Evolutionary conservation across 805 yeast species (phyloP), one percentile per base, ranked within the genome.

Genomic region (Millerago galiae): DNA sequence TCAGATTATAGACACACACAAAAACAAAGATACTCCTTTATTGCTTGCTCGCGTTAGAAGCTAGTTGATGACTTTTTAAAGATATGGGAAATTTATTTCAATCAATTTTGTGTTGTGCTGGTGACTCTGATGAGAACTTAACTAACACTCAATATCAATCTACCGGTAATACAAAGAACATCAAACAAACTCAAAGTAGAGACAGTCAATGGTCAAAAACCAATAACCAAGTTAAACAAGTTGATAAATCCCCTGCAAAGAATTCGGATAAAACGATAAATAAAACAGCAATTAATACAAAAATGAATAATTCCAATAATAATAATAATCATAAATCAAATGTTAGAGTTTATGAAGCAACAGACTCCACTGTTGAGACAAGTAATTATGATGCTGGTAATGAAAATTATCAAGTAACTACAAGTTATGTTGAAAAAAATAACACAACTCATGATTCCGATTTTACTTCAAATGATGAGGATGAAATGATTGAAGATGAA

Each of bases 11-110:
- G 4, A 21, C 24, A 21, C 24, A 21, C n/a, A n/a, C n/a, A n/a
- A n/a, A n/a, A n/a, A n/a, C n/a, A n/a, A n/a, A n/a, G n/a, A n/a
- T n/a, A n/a, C 24, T 21, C 24, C 28, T 26, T 11, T 11, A 8
- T 10, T 26, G 4, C 28, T 26, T 8, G 13, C 28, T 26, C 11
- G 28, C 11, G 28, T 26, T 26, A 5, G 1, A 8, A 3, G 13
- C 8, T 14, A 15, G 8, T 37, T 37, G 28, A 37, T 37, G 40
- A n/a, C 12, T 28, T 28, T 15, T 21, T 17, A 28, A 7, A 43
- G 27, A 36, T 36, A 66, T 66, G 70, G 68, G 67, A 47, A 52
- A 47, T 37, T 55, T 65, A 46, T 50, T 63, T 36, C 54, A 66
- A 29, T 58, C 66, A 29, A 44, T 62, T 42, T 53, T 63, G 47